Evolutionary conservation across 2,329 filamentous ascomycete genomes (phyloP).

Genomic region (Pseudogymnoascus sp.): DNA sequence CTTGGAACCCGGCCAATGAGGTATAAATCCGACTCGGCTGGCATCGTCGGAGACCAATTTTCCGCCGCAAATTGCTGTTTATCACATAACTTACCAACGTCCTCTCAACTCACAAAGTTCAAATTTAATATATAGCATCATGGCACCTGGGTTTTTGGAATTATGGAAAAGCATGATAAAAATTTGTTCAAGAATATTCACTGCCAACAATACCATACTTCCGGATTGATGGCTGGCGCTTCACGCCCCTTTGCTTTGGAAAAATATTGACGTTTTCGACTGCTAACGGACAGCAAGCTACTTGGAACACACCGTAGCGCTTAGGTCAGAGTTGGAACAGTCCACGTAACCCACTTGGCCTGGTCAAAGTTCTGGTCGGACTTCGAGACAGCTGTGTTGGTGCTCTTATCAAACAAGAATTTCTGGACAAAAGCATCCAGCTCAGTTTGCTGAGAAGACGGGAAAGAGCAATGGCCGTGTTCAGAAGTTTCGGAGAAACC

Average conservation of each 20-base stretch:
- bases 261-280: neutral
- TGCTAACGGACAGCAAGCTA: neutral
- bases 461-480: conserved; percentile 44
- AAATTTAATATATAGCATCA: neutral
- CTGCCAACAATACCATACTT: neutral
- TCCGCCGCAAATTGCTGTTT: neutral
- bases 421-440: conserved; percentile 42
- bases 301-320: neutral
- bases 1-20: neutral
- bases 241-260: neutral
- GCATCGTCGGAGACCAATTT: neutral
- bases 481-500: conserved; percentile 41
- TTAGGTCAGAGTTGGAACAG: conserved; percentile 19
- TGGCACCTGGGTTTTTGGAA: neutral
- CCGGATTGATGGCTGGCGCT: neutral
- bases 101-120: neutral
- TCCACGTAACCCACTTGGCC: conserved; percentile 25
- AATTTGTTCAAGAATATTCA: conserved; percentile 1
- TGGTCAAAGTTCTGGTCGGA: conserved; percentile 20
- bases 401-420: conserved; percentile 32
- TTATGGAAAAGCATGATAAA: neutral
- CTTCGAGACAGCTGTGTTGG: conserved; percentile 17
- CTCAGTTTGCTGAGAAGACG: conserved; percentile 35
- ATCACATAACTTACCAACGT: neutral
- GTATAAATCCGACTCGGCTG: neutral